A percentile compares a stretch with the other conserved stretches of the same genome.
These are phyloP conservation scores for Leccinum boreale DNA, from an alignment of 768 basidiomycete genomes.

Conservation along the genomic window DNA sequence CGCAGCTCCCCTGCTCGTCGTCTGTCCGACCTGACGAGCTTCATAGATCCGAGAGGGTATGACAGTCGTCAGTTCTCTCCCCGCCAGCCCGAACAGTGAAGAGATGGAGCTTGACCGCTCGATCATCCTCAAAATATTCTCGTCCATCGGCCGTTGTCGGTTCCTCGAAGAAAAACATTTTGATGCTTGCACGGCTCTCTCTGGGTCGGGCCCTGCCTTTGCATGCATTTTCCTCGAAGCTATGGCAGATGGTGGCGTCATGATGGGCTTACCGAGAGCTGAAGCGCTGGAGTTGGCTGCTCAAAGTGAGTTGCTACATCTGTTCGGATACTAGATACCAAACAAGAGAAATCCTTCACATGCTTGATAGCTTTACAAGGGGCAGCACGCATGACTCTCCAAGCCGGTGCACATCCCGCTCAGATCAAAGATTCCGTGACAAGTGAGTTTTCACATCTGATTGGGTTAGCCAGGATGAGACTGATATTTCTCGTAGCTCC, in stretches of 20 bases:
- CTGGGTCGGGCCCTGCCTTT: constrained; percentile 95
- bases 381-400: constrained; percentile 91
- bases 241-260: constrained; percentile 98
- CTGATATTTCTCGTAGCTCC: constrained; percentile 60
- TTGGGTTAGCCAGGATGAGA: neutral
- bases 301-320: constrained; percentile 63
- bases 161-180: constrained; percentile 99
- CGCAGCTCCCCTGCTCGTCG: constrained; percentile 12
- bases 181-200: constrained; percentile 95
- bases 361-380: constrained; percentile 78
- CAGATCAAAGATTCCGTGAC: constrained; percentile 97
- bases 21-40: neutral
- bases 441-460: constrained; percentile 50
- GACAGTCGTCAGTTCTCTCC: constrained; percentile 86
- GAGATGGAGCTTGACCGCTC: constrained; percentile 56
- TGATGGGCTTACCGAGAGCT: constrained; percentile 96
- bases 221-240: constrained; percentile 96
- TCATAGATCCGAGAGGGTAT: constrained; percentile 95
- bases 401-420: constrained; percentile 87
- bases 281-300: constrained; percentile 95
- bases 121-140: constrained; percentile 91
- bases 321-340: neutral
- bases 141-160: constrained; percentile 92
- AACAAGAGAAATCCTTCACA: neutral
- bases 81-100: constrained; percentile 37